These are phyloP conservation scores for Spinacia oleracea DNA, from an alignment of 179 eudicot species.

Conservation along the genomic window DNA sequence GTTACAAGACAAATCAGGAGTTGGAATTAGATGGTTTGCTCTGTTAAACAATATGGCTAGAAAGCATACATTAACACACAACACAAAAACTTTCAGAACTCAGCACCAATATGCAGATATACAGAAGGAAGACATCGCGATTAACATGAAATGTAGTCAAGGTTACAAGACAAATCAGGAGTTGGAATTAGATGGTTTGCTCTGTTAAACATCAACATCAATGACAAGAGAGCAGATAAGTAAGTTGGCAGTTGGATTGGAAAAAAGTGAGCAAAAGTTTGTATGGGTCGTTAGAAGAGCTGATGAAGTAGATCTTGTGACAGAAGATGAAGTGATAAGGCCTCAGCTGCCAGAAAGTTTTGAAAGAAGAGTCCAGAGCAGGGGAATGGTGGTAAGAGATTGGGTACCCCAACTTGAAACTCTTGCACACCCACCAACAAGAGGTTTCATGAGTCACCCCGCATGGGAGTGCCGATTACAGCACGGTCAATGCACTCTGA, in stretches of 20 bases:
- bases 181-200: too few species aligned
- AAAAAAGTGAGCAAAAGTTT: conserved; percentile 51
- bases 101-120: too few species aligned
- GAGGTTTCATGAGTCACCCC: conserved; percentile 77
- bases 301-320: conserved; percentile 41
- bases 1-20: too few species aligned
- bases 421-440: conserved; percentile 54
- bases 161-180: too few species aligned
- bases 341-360: conserved; percentile 46
- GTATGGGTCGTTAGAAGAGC: conserved; percentile 62
- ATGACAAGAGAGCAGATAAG: conserved; percentile 50
- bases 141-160: too few species aligned
- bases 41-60: too few species aligned
- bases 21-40: too few species aligned
- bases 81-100: too few species aligned
- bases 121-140: too few species aligned
- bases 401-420: conserved; percentile 81
- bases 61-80: too few species aligned
- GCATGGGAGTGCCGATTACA: conserved; percentile 70
- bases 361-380: conserved; percentile 47
- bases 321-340: conserved; percentile 22
- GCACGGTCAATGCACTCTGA: conserved; percentile 89
- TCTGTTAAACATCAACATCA: too few species aligned
- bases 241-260: conserved; percentile 58
- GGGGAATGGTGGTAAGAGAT: conserved; percentile 56